Percentiles rank a stretch among this genome's conserved stretches.
Evolutionary conservation across 176 grass and related monocot species (phyloP).

Genomic region (Paspalum vaginatum): DNA sequence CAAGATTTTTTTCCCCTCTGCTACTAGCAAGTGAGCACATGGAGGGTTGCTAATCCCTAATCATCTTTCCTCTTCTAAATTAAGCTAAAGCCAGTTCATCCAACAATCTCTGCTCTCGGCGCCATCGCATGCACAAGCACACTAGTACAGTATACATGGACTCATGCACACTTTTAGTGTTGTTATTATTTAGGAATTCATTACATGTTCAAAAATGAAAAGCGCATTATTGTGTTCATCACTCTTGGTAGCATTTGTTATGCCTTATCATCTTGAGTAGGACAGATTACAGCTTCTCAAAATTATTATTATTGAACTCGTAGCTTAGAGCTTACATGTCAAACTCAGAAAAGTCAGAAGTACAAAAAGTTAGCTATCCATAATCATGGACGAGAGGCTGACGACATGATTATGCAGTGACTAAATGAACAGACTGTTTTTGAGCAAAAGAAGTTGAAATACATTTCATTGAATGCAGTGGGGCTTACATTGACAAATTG

Average conservation of each 20-base stretch:
- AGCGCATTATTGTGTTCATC: background rate
- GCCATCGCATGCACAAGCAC: background rate
- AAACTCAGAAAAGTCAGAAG: background rate
- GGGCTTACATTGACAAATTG: conserved; percentile 38
- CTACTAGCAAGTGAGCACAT: background rate
- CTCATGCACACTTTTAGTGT: background rate
- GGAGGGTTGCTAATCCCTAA: background rate
- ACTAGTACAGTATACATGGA: too few species aligned
- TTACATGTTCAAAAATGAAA: conserved; percentile 3
- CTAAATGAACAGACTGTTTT: background rate
- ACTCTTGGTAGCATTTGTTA: background rate
- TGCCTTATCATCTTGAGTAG: background rate
- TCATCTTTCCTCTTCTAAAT: background rate
- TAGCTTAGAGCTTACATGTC: background rate
- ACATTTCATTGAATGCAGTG: conserved; percentile 31
- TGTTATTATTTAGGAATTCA: background rate
- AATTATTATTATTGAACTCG: background rate
- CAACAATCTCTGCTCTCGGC: background rate
- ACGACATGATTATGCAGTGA: background rate
- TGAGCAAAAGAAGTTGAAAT: conserved; percentile 13
- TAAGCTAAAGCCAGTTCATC: background rate
- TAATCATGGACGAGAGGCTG: background rate
- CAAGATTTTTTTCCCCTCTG: background rate
- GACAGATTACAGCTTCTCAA: background rate
- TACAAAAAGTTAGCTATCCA: background rate